A percentile compares a stretch with the other conserved stretches of the same genome.
phyloP scores from a whole-genome alignment of 2,329 filamentous ascomycete genomes.

The Arthroderma uncinatum region DNA sequence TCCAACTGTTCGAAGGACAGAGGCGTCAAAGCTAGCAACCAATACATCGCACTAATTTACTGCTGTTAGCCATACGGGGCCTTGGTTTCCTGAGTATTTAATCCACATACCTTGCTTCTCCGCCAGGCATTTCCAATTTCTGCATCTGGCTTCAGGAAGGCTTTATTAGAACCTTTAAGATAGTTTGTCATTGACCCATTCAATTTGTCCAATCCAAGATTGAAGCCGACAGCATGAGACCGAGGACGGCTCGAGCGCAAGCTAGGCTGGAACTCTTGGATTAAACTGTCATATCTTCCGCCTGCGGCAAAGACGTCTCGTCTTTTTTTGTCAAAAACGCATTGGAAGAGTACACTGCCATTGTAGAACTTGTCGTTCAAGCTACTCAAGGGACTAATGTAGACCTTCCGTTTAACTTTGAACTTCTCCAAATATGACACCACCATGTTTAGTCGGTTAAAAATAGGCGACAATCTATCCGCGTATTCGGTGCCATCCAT shows the following conservation, averaged over 20 bases:
- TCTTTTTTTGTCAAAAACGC: conserved; percentile 72
- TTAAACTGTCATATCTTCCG: conserved; percentile 81
- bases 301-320: conserved; percentile 82
- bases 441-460: conserved; percentile 71
- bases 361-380: conserved; percentile 86
- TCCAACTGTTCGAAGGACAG: conserved; percentile 62
- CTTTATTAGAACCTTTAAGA: conserved; percentile 37
- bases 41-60: conserved; percentile 65
- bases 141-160: conserved; percentile 61
- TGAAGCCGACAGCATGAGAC: conserved; percentile 82
- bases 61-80: neutral
- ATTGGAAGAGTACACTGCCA: conserved; percentile 80
- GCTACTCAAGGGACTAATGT: conserved; percentile 73
- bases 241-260: conserved; percentile 51
- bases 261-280: conserved; percentile 69
- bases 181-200: conserved; percentile 50
- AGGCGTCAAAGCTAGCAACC: conserved; percentile 73
- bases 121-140: conserved; percentile 51
- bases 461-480: conserved; percentile 43
- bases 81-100: conserved; percentile 6
- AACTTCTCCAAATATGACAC: conserved; percentile 66
- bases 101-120: conserved; percentile 48
- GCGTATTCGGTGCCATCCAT: conserved; percentile 45
- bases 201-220: conserved; percentile 75
- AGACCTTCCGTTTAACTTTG: conserved; percentile 64